phyloP scores from a whole-genome alignment of 164 flowering plant species.

The Kingdonia uniflora region DNA sequence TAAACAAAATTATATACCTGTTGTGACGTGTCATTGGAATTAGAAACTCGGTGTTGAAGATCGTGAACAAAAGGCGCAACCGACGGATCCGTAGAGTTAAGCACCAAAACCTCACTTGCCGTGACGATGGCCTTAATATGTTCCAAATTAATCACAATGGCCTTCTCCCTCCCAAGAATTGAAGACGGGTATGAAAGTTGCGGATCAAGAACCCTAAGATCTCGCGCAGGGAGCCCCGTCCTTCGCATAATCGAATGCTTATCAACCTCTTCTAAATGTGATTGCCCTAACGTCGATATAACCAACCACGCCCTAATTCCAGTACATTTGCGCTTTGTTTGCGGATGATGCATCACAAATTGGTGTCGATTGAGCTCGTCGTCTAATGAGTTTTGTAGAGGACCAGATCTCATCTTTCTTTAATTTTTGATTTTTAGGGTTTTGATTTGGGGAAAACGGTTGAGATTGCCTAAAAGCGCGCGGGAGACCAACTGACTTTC shows the following conservation, averaged over 20 bases:
- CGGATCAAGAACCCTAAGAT: conserved; percentile 85
- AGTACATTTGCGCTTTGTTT: conserved; percentile 56
- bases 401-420: too few species aligned
- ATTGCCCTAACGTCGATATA: conserved; percentile 55
- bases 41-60: conserved; percentile 54
- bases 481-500: too few species aligned
- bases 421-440: too few species aligned
- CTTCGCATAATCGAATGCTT: conserved; percentile 87
- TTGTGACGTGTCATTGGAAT: conserved; percentile 36
- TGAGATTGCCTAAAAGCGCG: too few species aligned
- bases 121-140: conserved; percentile 95
- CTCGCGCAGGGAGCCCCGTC: too few species aligned
- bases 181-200: conserved; percentile 81
- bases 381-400: too few species aligned
- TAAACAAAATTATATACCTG: conserved; percentile 25
- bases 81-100: conserved; percentile 72
- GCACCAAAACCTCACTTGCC: conserved; percentile 70
- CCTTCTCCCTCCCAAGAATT: conserved; percentile 76
- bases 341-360: too few species aligned
- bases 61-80: conserved; percentile 76
- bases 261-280: conserved; percentile 71
- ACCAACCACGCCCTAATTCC: conserved; percentile 68
- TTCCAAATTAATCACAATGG: conserved; percentile 89
- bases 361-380: too few species aligned
- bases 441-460: too few species aligned